These are phyloP conservation scores for Phaseolus lunatus DNA, from an alignment of 306 rosid genomes.

Conservation along the genomic window DNA sequence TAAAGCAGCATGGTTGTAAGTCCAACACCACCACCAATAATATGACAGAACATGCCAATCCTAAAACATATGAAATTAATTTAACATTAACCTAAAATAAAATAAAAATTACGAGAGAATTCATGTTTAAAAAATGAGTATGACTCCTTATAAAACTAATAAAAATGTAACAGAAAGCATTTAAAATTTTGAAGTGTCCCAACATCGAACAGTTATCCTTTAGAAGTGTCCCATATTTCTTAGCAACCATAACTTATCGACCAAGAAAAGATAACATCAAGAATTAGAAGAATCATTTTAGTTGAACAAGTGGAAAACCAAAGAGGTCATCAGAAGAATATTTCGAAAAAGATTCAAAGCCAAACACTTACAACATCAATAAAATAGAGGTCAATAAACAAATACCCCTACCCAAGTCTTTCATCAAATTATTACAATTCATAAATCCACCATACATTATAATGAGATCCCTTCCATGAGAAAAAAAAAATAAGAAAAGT, in stretches of 20 bases:
- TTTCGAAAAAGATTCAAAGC: not conserved
- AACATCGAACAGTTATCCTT: not conserved
- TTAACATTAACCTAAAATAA: not conserved
- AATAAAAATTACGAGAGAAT: not conserved
- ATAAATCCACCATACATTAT: not conserved
- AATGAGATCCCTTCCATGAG: not conserved
- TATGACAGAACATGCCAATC: not conserved
- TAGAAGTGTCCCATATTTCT: not conserved
- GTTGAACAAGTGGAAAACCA: not conserved
- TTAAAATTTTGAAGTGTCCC: not conserved
- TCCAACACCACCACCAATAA: not conserved
- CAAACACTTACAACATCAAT: not conserved
- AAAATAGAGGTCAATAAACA: not conserved
- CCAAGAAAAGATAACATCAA: not conserved
- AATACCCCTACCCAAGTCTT: not conserved
- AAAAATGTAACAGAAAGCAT: not conserved
- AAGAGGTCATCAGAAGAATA: slow-evolving; percentile 4
- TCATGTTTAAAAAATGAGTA: not conserved
- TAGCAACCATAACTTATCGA: slow-evolving; percentile 15
- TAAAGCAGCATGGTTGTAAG: not conserved
- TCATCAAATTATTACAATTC: not conserved
- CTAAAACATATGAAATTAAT: not conserved
- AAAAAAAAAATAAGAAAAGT: not conserved
- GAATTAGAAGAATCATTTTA: slow-evolving; percentile 3
- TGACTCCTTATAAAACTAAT: not conserved